A percentile compares a stretch with the other conserved stretches of the same genome.
phyloP scores from a whole-genome alignment of 371 early-diverging fungal genomes.

The Cokeromyces recurvatus region DNA sequence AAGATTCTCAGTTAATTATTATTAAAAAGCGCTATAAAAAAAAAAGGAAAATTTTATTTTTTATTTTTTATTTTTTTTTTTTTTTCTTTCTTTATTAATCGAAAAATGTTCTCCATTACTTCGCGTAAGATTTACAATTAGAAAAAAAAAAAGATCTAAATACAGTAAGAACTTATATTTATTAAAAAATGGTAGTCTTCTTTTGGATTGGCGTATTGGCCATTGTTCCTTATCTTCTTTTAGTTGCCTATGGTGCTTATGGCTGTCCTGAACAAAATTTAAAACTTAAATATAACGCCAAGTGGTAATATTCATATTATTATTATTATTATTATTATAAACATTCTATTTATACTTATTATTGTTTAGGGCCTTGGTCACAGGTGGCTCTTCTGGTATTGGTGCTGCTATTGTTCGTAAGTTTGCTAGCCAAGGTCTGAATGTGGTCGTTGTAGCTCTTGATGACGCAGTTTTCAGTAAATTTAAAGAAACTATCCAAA shows the following conservation, averaged over 20 bases:
- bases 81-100: too few species aligned
- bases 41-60: too few species aligned
- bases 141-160: not conserved
- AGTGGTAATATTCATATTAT: too few species aligned
- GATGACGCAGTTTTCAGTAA: constrained; percentile 38
- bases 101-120: too few species aligned
- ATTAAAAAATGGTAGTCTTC: too few species aligned
- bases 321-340: too few species aligned
- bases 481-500: constrained; percentile 36
- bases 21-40: too few species aligned
- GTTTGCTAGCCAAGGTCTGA: constrained; percentile 50
- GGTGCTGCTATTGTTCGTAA: constrained; percentile 55
- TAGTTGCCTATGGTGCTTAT: constrained; percentile 46
- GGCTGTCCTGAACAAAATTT: constrained; percentile 53
- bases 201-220: constrained; percentile 43
- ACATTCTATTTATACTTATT: too few species aligned
- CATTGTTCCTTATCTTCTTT: constrained; percentile 39
- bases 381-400: constrained; percentile 65
- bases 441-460: constrained; percentile 57
- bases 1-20: too few species aligned
- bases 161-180: too few species aligned
- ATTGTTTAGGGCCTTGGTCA: constrained; percentile 36
- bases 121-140: constrained; percentile 20
- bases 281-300: constrained; percentile 53
- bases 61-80: too few species aligned